Evolutionary conservation across 495 filamentous ascomycete species (phyloP).

Genomic region (Chlorociboria aeruginascens): DNA sequence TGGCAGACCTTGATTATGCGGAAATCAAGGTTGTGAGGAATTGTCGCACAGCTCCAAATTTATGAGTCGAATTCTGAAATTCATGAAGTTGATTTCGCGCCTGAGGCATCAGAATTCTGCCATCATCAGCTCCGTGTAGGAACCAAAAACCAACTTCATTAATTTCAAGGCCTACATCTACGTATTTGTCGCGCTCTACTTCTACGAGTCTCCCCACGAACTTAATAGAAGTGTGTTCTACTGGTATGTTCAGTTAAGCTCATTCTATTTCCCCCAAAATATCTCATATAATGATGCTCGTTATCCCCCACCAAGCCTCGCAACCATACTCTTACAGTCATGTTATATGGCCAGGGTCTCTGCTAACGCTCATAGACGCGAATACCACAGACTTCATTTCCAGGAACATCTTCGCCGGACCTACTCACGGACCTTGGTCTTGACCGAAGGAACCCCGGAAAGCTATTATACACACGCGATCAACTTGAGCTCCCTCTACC

Average conservation of each 20-base stretch:
- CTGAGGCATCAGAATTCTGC: background rate
- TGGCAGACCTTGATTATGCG: background rate
- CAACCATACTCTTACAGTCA: too few relatives aligned
- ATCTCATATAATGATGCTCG: slow-evolving; percentile 7
- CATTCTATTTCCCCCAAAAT: background rate
- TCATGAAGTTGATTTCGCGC: background rate
- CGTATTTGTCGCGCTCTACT: background rate
- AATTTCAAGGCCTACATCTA: too few relatives aligned
- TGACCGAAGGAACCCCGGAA: slow-evolving; percentile 1
- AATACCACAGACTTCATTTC: background rate
- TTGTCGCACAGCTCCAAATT: slow-evolving; percentile 11
- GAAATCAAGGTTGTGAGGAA: background rate
- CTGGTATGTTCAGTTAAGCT: slow-evolving; percentile 17
- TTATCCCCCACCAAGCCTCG: slow-evolving; percentile 9
- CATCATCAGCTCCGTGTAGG: background rate
- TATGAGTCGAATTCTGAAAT: slow-evolving; percentile 4
- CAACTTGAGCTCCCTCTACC: background rate
- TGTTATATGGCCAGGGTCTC: background rate
- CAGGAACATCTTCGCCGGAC: too few relatives aligned
- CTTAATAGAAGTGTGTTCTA: background rate
- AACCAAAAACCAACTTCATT: too few relatives aligned
- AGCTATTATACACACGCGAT: slow-evolving; percentile 19
- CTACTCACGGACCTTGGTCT: background rate
- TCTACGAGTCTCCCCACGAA: too few relatives aligned
- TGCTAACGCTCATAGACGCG: slow-evolving; percentile 7